A percentile compares a stretch with the other conserved stretches of the same genome.
Conservation (phyloP, 2,329 filamentous ascomycete genomes). For the Talaromyces marneffei region DNA sequence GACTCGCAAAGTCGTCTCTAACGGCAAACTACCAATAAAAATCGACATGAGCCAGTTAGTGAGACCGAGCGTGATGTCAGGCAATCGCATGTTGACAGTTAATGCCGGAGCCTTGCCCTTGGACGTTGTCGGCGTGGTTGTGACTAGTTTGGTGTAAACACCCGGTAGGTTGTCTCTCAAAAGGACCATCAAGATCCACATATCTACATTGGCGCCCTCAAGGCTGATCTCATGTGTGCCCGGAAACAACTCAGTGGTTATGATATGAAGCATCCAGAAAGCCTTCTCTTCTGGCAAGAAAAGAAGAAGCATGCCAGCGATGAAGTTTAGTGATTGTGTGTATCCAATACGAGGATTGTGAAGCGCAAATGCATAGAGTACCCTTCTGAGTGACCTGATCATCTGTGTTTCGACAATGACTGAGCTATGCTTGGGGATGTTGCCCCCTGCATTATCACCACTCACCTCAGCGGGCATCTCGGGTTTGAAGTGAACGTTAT, state of each 20-base stretch:
- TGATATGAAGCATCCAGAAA: slow-evolving; percentile 89
- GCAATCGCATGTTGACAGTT: slow-evolving; percentile 54
- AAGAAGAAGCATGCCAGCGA: slow-evolving; percentile 80
- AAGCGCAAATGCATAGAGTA: slow-evolving; percentile 82
- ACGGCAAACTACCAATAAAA: slow-evolving; percentile 86
- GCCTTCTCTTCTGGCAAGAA: slow-evolving; percentile 89
- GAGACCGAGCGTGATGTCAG: slow-evolving; percentile 85
- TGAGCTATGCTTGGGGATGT: slow-evolving; percentile 31
- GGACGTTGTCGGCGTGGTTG: slow-evolving; percentile 48
- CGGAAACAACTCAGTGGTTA: slow-evolving; percentile 80
- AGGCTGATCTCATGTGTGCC: slow-evolving; percentile 87
- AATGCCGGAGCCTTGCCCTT: slow-evolving; percentile 38
- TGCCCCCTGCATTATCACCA: slow-evolving; percentile 27
- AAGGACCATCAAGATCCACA: slow-evolving; percentile 85
- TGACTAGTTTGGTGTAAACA: slow-evolving; percentile 83
- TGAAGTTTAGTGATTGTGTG: slow-evolving; percentile 92
- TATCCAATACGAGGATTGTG: slow-evolving; percentile 91
- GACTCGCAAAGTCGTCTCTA: slow-evolving; percentile 83
- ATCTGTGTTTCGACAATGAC: slow-evolving; percentile 63
- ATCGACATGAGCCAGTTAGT: slow-evolving; percentile 98
- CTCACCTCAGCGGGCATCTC: slow-evolving; percentile 27
- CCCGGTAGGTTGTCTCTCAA: slow-evolving; percentile 75
- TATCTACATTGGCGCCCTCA: slow-evolving; percentile 87
- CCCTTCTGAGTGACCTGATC: slow-evolving; percentile 72
- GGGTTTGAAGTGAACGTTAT: slow-evolving; percentile 86